phyloP scores from a whole-genome alignment of 257 asterid species.

The Verbena officinalis region DNA sequence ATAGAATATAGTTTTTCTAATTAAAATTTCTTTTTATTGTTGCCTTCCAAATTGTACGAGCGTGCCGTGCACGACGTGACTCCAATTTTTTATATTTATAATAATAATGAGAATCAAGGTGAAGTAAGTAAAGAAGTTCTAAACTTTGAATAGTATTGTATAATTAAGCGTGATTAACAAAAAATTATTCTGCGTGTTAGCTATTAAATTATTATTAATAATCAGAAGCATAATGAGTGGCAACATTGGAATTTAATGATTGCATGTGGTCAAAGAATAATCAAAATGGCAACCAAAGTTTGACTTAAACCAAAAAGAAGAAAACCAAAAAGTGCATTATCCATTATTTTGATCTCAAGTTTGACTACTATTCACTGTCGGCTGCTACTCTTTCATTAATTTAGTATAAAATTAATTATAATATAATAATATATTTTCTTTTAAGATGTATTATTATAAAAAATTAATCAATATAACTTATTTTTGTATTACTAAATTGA shows the following conservation, averaged over 20 bases:
- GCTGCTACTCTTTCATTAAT: neutral
- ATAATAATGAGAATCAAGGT: too few relatives aligned
- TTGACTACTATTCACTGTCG: conserved; percentile 22
- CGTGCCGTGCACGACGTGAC: too few relatives aligned
- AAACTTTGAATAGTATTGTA: neutral
- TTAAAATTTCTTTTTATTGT: too few relatives aligned
- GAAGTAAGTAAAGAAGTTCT: neutral
- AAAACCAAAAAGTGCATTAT: conserved; percentile 6
- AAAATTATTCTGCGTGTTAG: neutral
- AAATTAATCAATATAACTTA: too few relatives aligned
- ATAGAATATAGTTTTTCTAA: too few relatives aligned
- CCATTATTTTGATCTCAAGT: neutral
- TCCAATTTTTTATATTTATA: too few relatives aligned
- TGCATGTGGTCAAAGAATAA: conserved; percentile 12
- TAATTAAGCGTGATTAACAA: neutral
- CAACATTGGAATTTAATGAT: neutral
- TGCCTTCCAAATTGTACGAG: too few relatives aligned
- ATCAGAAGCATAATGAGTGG: neutral
- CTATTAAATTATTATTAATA: neutral
- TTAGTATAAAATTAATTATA: neutral
- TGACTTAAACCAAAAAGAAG: too few relatives aligned
- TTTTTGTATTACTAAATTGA: too few relatives aligned
- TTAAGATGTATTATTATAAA: too few relatives aligned
- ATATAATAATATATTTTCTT: too few relatives aligned
- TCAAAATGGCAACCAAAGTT: neutral